phyloP scores from a whole-genome alignment of 2,329 filamentous ascomycete species.

The Iodosphaeria phyllophila region DNA sequence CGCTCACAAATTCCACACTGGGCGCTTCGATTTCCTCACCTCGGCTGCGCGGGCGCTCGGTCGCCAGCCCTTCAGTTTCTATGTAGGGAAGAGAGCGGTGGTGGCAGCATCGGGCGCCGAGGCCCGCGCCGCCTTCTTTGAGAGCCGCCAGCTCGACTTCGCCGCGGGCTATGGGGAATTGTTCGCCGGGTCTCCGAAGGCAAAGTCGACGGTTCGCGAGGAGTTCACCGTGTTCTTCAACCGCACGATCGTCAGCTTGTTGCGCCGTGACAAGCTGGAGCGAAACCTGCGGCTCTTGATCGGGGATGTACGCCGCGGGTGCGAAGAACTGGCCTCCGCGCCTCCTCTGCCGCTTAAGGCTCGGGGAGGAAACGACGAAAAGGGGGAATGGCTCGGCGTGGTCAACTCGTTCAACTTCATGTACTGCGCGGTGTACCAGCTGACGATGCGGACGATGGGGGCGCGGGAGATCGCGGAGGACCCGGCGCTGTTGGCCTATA shows the following conservation, averaged over 20 bases:
- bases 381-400: no score
- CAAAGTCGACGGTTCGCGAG: no score
- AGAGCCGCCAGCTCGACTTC: slow-evolving; percentile 23
- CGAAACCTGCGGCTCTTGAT: no score
- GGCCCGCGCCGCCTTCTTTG: slow-evolving; percentile 24
- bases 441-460: slow-evolving; percentile 38
- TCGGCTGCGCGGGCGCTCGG: slow-evolving; percentile 11
- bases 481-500: slow-evolving; percentile 18
- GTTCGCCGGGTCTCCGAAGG: background rate
- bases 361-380: slow-evolving; percentile 11
- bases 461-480: slow-evolving; percentile 32
- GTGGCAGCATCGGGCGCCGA: slow-evolving; percentile 23
- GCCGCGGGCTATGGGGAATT: slow-evolving; percentile 18
- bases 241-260: background rate
- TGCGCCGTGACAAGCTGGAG: no score
- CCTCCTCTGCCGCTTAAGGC: slow-evolving; percentile 3
- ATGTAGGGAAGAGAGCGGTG: slow-evolving; percentile 24
- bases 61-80: slow-evolving; percentile 29
- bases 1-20: slow-evolving; percentile 21
- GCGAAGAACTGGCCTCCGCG: slow-evolving; percentile 17
- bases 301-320: no score
- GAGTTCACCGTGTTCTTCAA: slow-evolving; percentile 1
- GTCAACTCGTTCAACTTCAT: slow-evolving; percentile 35
- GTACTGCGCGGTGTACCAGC: slow-evolving; percentile 31
- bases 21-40: slow-evolving; percentile 21